A percentile compares a stretch with the other conserved stretches of the same genome.
Conservation (phyloP, 2,329 filamentous ascomycete species). For the Orbilia brochopaga region DNA sequence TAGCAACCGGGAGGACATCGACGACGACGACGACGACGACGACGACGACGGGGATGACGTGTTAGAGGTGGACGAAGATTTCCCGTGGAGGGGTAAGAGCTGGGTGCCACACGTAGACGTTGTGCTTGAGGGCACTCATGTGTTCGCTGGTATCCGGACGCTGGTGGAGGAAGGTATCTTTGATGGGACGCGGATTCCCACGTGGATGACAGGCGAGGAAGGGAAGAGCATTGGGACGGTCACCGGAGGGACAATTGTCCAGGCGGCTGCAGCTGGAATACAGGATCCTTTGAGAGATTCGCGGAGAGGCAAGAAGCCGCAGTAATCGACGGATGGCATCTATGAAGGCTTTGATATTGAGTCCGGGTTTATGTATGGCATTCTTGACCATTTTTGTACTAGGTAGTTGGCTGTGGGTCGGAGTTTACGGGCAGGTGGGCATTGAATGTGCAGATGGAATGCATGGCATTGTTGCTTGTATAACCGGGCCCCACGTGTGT, state of each 20-base stretch:
- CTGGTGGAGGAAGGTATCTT: constrained; percentile 78
- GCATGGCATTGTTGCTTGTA: not conserved
- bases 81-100: constrained; percentile 47
- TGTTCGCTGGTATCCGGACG: constrained; percentile 79
- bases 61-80: constrained; percentile 54
- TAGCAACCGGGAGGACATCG: constrained; percentile 36
- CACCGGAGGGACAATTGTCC: constrained; percentile 68
- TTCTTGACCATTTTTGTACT: too few relatives aligned
- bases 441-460: not conserved
- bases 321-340: too few relatives aligned
- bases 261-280: constrained; percentile 31
- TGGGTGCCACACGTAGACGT: constrained; percentile 70
- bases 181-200: constrained; percentile 78
- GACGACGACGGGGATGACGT: constrained; percentile 43
- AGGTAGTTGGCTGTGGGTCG: not conserved
- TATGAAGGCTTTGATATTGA: too few relatives aligned
- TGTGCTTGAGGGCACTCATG: constrained; percentile 75
- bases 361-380: too few relatives aligned
- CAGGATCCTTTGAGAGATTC: not conserved
- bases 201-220: constrained; percentile 89
- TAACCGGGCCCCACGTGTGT: not conserved
- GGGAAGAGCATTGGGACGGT: constrained; percentile 77
- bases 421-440: constrained; percentile 3
- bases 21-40: constrained; percentile 34
- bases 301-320: constrained; percentile 19